Conservation (phyloP, 2,329 filamentous ascomycete species). For the Hymenoscyphus salicellus region DNA sequence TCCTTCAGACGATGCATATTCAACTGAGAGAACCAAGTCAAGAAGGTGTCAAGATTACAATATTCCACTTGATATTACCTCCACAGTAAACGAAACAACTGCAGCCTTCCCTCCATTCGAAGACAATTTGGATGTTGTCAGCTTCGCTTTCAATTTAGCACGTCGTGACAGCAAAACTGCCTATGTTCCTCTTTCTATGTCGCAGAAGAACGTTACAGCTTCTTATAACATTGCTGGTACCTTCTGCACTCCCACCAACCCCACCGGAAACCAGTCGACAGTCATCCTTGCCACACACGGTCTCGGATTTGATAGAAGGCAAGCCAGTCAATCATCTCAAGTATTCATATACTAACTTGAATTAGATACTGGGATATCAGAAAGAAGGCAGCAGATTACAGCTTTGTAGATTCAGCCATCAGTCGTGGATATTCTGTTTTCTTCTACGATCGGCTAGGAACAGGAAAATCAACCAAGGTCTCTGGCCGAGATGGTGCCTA, state of each 20-base stretch:
- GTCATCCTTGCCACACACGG: constrained; percentile 36
- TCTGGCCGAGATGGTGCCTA: constrained; percentile 31
- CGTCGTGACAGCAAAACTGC: background rate
- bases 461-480: constrained; percentile 32
- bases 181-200: constrained; percentile 9
- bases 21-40: background rate
- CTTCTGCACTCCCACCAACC: background rate
- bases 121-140: constrained; percentile 11
- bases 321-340: constrained; percentile 22
- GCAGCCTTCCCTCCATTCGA: constrained; percentile 8
- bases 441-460: constrained; percentile 39
- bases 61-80: constrained; percentile 5
- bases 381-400: constrained; percentile 31
- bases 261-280: constrained; percentile 25
- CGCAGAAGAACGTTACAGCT: background rate
- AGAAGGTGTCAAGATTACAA: constrained; percentile 9
- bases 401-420: constrained; percentile 36
- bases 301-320: constrained; percentile 30
- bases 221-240: constrained; percentile 9
- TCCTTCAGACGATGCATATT: background rate
- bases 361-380: constrained; percentile 36
- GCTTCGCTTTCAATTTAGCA: constrained; percentile 9
- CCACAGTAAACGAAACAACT: background rate
- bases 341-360: constrained; percentile 8
- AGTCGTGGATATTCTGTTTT: constrained; percentile 37